Evolutionary conservation across 306 rosid genomes (phyloP), one percentile per base, ranked within the genome.

Genomic region (Pterocarpus santalinus): DNA sequence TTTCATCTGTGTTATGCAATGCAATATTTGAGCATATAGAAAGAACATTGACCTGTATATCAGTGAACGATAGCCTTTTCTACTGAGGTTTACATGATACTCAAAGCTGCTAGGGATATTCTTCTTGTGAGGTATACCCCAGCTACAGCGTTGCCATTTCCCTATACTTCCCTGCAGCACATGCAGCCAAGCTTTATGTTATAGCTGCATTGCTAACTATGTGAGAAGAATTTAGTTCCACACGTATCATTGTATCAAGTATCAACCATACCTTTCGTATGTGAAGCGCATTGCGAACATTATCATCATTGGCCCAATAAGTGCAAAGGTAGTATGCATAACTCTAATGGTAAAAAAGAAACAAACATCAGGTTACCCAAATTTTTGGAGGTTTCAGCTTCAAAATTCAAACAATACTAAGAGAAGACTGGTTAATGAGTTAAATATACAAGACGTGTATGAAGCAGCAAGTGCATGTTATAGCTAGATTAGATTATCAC

Each of bases 221-320:
- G 12, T 15, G 8, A 8, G 2, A 2, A 30, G 3, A 3, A 44
- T 41, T 8, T 11, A 39, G 60, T 5, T 30, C 4, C 17, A 28
- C 4, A 13, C 13, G 44, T 11, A 8, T 74, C 28, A 22, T 22
- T 22, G 28, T 22, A 22, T 22, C 41, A 28, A 2, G 28, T 22
- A 22, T 22, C 41, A 28, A 2, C 56, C 13, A 9, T 77, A 90
- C 93, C 93, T 90, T 65, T 9, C 44, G 76, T 17, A 84, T 44
- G 32, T 83, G 85, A 14, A 92, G 82, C 14, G 89, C 90, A 16
- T 69, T 69, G 33, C 79, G 88, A 73, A 90, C 97, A 60, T 8
- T 38, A 55, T 65, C 75, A 33, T 88, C 72, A 13, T 93, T 84
- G 28, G 84, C 83, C 96, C 97, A 93, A 68, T 82, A 76, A 2